Evolutionary conservation across 1,284 basidiomycete genomes (phyloP).

Genomic region (Thecaphora thlaspeos): DNA sequence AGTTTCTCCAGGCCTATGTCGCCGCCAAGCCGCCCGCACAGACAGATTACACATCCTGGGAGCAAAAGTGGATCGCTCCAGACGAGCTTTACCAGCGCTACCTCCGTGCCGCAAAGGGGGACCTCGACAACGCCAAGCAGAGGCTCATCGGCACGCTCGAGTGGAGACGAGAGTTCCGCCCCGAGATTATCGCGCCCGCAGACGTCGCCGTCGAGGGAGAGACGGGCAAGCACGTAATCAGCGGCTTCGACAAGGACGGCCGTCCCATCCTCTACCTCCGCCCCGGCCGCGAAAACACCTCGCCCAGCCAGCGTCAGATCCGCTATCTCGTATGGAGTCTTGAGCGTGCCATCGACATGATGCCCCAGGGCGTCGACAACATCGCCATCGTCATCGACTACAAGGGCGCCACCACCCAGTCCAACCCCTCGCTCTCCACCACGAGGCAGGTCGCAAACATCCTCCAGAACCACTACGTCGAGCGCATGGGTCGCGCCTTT

Average conservation of each 20-base stretch:
- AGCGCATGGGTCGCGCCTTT: conserved; percentile 80
- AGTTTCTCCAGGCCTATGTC: conserved; percentile 10
- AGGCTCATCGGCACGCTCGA: conserved; percentile 46
- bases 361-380: conserved; percentile 44
- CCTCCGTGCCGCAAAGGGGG: conserved; percentile 47
- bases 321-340: conserved; percentile 52
- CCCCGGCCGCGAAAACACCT: conserved; percentile 53
- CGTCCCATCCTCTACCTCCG: conserved; percentile 52
- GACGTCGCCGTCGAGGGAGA: conserved; percentile 44
- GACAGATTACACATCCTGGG: conserved; percentile 43
- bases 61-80: conserved; percentile 40
- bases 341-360: conserved; percentile 51
- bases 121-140: conserved; percentile 48
- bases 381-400: conserved; percentile 52
- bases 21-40: conserved; percentile 8
- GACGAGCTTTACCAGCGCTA: conserved; percentile 40
- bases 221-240: conserved; percentile 51
- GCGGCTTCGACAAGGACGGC: conserved; percentile 50
- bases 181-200: conserved; percentile 50
- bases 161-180: conserved; percentile 51
- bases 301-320: conserved; percentile 42
- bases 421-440: conserved; percentile 41
- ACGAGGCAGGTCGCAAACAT: conserved; percentile 62
- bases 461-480: conserved; percentile 86
- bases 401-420: conserved; percentile 28